Evolutionary conservation across 192 early-diverging fungal genomes (phyloP), one percentile per base, ranked within the genome.

Genomic region (Mortierella hygrophila): DNA sequence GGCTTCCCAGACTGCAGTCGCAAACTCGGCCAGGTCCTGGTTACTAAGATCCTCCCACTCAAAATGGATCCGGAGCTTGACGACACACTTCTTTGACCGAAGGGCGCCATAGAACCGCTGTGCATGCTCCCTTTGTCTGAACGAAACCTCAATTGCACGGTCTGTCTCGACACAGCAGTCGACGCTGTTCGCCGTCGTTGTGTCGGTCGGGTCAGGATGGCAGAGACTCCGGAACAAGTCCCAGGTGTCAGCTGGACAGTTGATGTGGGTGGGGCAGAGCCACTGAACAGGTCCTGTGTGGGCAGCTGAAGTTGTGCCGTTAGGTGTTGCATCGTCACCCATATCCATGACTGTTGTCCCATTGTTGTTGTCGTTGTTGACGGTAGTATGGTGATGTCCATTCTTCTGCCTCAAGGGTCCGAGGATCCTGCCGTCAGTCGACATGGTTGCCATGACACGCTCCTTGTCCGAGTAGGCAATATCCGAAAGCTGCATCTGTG

Each of bases 31-130:
- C 4, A 83, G 57, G 32, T 83, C 82, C 13, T 78, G 76, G 20
- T 83, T 77, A 4, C 15, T 70, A 18, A 78, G 38, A 78, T 71
- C 37, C 15, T 60, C 42, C 82, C 82, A 83, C 32, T 40, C 82
- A 2, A 83, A 49, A 11, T 42, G 44, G 26, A 83, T 75, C 52
- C 78, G 68, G 41, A 83, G 82, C 42, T 69, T 83, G 71, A 70
- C 47, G 11, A 83, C 44, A 68, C 70, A 78, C 23, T 42, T 69
- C 32, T n/a, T 42, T 32, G 68, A 60, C 13, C 46, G n/a, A 2
- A 83, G 35, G 15, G 70, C 16, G 2, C 1, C 2, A 37, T 83
- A 83, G 57, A 83, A 78, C 26, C 78, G 71, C 3, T 49, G 60
- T 0, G 82, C 82, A 9, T 41, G 38, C 38, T 78, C 76, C 13